phyloP scores from a whole-genome alignment of 139 green algal genomes.

The Zygnema circumcarinatum region DNA sequence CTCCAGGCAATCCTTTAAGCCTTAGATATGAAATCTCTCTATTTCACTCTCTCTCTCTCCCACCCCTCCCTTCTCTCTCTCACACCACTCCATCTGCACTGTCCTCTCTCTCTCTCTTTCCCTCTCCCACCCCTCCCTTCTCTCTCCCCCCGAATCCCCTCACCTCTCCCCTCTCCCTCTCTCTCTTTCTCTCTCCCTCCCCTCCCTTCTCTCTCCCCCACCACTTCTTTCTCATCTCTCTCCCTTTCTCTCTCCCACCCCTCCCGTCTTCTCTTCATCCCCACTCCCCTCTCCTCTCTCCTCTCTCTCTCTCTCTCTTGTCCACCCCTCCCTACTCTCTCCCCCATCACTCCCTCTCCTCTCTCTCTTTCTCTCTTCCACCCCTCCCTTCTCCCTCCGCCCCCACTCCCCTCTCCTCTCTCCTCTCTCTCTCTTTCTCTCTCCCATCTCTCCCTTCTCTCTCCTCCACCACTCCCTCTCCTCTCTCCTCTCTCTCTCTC shows the following conservation, averaged over 20 bases:
- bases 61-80: neutral
- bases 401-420: neutral
- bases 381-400: neutral
- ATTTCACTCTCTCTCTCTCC: conserved; percentile 13
- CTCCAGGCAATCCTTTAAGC: neutral
- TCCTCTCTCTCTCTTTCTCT: neutral
- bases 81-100: no score
- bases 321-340: neutral
- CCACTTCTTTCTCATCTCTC: neutral
- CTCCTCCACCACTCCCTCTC: neutral
- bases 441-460: neutral
- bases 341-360: neutral
- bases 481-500: neutral
- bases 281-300: neutral
- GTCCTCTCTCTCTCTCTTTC: conserved; percentile 9
- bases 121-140: neutral
- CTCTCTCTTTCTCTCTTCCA: neutral
- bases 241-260: neutral
- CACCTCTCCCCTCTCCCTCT: neutral
- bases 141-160: neutral
- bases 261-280: neutral
- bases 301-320: neutral
- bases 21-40: neutral
- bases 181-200: neutral
- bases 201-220: neutral